phyloP scores from a whole-genome alignment of 176 grass and related monocot genomes.

The Oryza nivara region DNA sequence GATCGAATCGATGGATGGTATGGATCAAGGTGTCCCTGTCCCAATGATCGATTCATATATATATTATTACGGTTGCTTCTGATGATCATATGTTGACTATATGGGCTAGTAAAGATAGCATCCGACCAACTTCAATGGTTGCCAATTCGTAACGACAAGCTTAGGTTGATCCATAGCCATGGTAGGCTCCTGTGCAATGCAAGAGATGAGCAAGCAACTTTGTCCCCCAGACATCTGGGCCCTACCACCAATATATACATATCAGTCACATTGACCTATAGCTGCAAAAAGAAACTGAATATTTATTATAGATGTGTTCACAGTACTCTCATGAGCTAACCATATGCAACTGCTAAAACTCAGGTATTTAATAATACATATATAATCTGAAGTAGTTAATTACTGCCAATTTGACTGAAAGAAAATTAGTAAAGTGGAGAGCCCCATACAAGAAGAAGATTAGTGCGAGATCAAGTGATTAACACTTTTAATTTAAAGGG shows the following conservation, averaged over 20 bases:
- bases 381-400: neutral
- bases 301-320: neutral
- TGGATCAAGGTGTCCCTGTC: neutral
- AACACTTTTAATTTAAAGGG: neutral
- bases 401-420: neutral
- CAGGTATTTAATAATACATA: neutral
- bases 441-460: neutral
- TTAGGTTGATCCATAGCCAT: neutral
- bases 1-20: neutral
- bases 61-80: neutral
- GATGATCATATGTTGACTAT: slow-evolving; percentile 23
- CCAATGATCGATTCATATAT: neutral
- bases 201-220: slow-evolving; percentile 27
- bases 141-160: slow-evolving; percentile 33
- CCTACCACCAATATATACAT: neutral
- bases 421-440: neutral
- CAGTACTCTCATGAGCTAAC: neutral
- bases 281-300: neutral
- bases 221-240: neutral
- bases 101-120: neutral
- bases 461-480: neutral
- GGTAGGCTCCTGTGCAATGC: slow-evolving; percentile 17
- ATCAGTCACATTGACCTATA: slow-evolving; percentile 2
- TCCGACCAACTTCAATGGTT: neutral
- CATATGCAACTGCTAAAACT: neutral